Evolutionary conservation across 306 rosid genomes (phyloP).

Genomic region (Ceratonia siliqua): DNA sequence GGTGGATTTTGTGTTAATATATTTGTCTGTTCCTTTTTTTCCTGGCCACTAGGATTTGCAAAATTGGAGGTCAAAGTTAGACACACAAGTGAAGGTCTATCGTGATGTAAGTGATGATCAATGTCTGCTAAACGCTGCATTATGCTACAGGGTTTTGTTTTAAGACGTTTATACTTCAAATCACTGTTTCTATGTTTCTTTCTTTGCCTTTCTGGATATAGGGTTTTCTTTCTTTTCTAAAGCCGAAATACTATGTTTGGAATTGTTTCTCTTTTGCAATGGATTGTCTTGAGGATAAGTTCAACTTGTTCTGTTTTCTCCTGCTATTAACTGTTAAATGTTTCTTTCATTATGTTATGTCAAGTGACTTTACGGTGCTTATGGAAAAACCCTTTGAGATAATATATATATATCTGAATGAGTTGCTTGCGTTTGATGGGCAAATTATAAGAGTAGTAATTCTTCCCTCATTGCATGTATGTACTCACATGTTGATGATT

Average conservation of each 20-base stretch:
- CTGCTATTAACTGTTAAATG: not conserved
- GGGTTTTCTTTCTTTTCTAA: not conserved
- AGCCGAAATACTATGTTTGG: not conserved
- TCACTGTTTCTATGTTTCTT: not conserved
- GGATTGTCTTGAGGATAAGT: not conserved
- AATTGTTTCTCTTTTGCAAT: not conserved
- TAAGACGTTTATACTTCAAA: not conserved
- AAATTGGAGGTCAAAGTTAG: conserved; percentile 86
- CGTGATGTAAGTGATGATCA: conserved; percentile 66
- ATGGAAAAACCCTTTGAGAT: not conserved
- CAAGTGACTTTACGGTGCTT: not conserved
- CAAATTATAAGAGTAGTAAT: not conserved
- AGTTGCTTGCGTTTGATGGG: not conserved
- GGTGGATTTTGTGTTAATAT: not conserved
- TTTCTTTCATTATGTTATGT: not conserved
- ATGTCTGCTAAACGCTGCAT: not conserved
- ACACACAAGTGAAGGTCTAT: conserved; percentile 82
- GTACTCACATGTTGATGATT: not conserved
- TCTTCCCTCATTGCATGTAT: not conserved
- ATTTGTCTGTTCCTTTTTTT: not conserved
- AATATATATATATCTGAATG: not conserved
- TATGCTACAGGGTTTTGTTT: not conserved
- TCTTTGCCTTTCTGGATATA: not conserved
- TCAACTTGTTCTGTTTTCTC: not conserved
- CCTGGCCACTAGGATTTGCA: conserved; percentile 74